Base-by-base conservation (phyloP, 306 rosid genomes). In the Begonia masoniana region DNA sequence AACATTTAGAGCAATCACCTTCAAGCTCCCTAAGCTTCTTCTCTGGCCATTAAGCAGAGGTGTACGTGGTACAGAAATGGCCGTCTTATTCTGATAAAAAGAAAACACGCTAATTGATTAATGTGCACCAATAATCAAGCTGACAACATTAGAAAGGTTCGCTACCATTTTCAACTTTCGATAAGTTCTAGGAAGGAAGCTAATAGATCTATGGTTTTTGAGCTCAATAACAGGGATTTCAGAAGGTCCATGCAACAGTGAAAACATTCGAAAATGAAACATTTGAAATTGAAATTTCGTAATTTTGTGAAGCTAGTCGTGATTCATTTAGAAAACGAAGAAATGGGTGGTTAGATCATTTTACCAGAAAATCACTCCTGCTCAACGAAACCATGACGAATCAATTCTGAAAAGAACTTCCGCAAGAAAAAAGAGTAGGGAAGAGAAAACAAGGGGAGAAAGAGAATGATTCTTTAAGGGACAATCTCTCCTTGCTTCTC, bases 361-460 rank as follows among this genome's bases (percentile, higher is more conserved):
- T 74, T 77, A 85, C 92, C 95, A 73, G 57, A 51, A 81, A 74
- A 51, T 71, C 54, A 72, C 68, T 59, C 66, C 73, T 59, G n/a
- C 23, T 60, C 35, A 71, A 63, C 47, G 94, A 80, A 61, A 78
- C 60, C 83, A 80, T 78, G 70, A 59, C 49, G 62, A 65, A 61
- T 23, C 74, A 72, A 68, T 14, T 66, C 68, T 43, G 58, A 42
- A 74, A 46, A 59, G 31, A 10, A 21, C 7, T 9, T 8, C 47
- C 45, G 54, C 31, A 21, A 10, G 10, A 15, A 43, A 15, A 26
- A 26, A 41, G 26, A 45, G 55, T 23, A 9, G 15, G 12, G 47
- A 51, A 13, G 43, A 39, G 26, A n/a, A 17, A 46, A 47, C 47
- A 63, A 64, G 55, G 53, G 66, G 67, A 52, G 56, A 13, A 47